phyloP scores from a whole-genome alignment of 306 rosid genomes.

The Gillenia trifoliata region DNA sequence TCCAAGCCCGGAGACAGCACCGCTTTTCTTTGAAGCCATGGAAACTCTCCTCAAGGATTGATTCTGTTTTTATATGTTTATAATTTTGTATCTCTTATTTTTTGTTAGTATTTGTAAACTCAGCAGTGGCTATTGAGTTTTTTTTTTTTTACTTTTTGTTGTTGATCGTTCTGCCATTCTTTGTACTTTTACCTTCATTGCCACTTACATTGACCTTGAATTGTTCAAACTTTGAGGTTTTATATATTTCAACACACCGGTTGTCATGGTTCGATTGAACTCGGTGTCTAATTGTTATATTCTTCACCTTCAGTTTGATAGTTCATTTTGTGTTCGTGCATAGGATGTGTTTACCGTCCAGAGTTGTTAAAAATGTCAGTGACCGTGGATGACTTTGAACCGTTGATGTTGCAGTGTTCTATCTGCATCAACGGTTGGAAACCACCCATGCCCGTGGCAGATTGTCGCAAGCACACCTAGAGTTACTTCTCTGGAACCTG shows the following conservation, averaged over 20 bases:
- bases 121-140: constrained; percentile 17
- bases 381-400: not conserved
- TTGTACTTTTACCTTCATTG: constrained; percentile 14
- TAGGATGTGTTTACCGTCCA: too few species aligned
- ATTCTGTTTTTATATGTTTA: constrained; percentile 23
- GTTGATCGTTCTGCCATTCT: constrained; percentile 18
- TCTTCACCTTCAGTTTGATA: not conserved
- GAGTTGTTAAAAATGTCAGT: too few species aligned
- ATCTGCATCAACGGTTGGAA: not conserved
- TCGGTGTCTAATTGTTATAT: not conserved
- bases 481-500: not conserved
- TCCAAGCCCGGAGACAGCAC: constrained; percentile 77
- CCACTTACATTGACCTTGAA: constrained; percentile 12
- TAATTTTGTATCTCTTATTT: constrained; percentile 17
- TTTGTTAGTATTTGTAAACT: constrained; percentile 33
- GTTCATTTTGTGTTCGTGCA: not conserved
- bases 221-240: constrained; percentile 6
- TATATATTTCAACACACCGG: not conserved
- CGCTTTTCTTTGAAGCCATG: constrained; percentile 72
- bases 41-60: constrained; percentile 68
- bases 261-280: not conserved
- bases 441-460: not conserved
- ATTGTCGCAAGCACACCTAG: not conserved
- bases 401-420: not conserved
- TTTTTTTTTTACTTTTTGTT: constrained; percentile 14